Evolutionary conservation across 345 rosid species (phyloP).

Genomic region (Moringa oleifera): DNA sequence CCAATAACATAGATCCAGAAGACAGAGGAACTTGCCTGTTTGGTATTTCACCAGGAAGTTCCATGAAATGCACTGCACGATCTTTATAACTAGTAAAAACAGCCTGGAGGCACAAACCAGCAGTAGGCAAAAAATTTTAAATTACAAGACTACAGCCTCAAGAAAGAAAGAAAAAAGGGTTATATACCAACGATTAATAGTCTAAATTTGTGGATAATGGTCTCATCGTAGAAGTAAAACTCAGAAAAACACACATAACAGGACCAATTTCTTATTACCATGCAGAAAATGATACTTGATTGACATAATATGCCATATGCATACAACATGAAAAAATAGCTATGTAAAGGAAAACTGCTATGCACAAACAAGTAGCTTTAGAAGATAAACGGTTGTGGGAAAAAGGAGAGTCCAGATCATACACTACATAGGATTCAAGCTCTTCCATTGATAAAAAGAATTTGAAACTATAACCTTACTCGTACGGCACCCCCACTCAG

Average conservation of each 20-base stretch:
- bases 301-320: neutral
- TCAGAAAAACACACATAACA: too few relatives aligned
- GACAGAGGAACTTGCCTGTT: slow-evolving; percentile 60
- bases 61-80: slow-evolving; percentile 99
- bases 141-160: neutral
- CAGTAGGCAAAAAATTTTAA: neutral
- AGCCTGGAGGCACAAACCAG: slow-evolving; percentile 38
- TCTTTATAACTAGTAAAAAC: slow-evolving; percentile 84
- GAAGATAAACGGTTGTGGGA: neutral
- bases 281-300: neutral
- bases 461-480: too few relatives aligned
- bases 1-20: too few relatives aligned
- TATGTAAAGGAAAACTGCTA: neutral
- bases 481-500: too few relatives aligned
- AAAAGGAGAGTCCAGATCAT: neutral
- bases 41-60: slow-evolving; percentile 98
- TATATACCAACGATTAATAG: neutral
- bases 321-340: neutral
- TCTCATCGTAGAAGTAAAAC: too few relatives aligned
- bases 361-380: neutral
- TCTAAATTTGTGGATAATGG: neutral
- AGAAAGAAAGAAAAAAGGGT: neutral
- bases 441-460: neutral
- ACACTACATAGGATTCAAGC: neutral
- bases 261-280: neutral